phyloP scores from a whole-genome alignment of 805 yeast species.

The Danielia oregonensis region DNA sequence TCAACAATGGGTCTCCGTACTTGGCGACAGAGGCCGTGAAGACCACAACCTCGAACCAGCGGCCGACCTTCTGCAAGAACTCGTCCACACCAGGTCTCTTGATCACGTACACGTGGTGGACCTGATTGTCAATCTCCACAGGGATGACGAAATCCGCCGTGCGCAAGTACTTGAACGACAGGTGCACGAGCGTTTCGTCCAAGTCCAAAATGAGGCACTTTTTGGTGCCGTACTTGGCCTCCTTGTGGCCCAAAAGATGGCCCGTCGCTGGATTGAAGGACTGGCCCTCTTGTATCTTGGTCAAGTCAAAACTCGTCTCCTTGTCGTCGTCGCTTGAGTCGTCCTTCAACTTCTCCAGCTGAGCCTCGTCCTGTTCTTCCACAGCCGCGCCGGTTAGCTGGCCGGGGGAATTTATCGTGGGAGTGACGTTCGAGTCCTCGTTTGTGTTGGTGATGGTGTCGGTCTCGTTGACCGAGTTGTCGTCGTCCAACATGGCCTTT shows the following conservation, averaged over 20 bases:
- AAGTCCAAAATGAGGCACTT: conserved; percentile 89
- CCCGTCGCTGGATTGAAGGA: conserved; percentile 59
- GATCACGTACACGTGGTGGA: conserved; percentile 92
- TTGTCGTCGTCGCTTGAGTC: conserved; percentile 11
- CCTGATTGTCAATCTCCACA: conserved; percentile 89
- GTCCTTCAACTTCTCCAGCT: background rate
- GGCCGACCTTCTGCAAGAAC: conserved; percentile 77
- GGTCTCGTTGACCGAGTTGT: conserved; percentile 36
- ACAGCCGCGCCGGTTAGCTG: background rate
- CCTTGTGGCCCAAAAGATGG: conserved; percentile 58
- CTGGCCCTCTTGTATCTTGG: conserved; percentile 69
- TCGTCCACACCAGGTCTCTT: conserved; percentile 98
- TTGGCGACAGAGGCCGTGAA: conserved; percentile 95
- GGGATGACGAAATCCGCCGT: conserved; percentile 97
- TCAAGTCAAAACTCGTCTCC: conserved; percentile 47
- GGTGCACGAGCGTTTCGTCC: conserved; percentile 95
- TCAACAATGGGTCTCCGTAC: conserved; percentile 93
- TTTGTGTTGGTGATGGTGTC: conserved; percentile 39
- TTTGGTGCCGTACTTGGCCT: conserved; percentile 48
- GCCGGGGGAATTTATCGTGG: conserved; percentile 2
- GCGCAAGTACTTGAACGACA: conserved; percentile 85
- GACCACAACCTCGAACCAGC: conserved; percentile 89
- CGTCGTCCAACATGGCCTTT: conserved; percentile 32
- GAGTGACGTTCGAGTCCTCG: conserved; percentile 23
- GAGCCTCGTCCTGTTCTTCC: background rate